Base-by-base conservation (phyloP, 1,139 yeast species). In the Fermentozyma sake region DNA sequence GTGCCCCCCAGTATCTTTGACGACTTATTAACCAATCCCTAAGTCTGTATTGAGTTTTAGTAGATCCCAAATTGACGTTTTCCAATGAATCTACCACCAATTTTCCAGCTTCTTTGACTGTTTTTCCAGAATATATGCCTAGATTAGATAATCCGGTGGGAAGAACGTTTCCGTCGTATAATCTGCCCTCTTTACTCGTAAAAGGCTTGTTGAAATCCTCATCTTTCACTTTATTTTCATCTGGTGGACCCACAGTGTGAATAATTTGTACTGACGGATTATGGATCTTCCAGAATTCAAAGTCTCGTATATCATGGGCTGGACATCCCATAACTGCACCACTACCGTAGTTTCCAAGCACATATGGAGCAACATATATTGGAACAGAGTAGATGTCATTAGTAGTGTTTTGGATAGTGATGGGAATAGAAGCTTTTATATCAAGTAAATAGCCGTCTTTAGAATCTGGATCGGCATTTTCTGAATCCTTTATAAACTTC, bases 321-420 rank as follows among this genome's bases (percentile, higher is more conserved):
- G 98, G 98, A 45, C 94, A 85, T 1, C 98, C 98, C 97, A 91
- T 89, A 1, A 91, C 97, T 1, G 96, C 95, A 24, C 95, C 95
- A 37, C 74, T 74, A 0, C 96, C 97, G 48, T 89, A 89, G 4
- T 72, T 62, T 4, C 83, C 77, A 20, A 89, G 53, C 1, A 91
- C 97, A 53, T 87, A 91, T 0, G 96, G 95, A 0, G 97, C 96
- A 2, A 72, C 89, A 59, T 74, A 91, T 0, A 91, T 76, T 0
- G 96, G 96, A 5, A 89, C 39, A 16, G 55, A 41, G 33, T 29
- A 61, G 0, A 18, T 24, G 3, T 30, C 22, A 1, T 14, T 20
- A 1, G 16, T 27, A 2, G 44, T 30, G 12, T 59, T 58, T 12
- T 41, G 29, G 1, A 49, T 38, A 28, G 68, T 60, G 2, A 89